Percentiles rank a stretch among this genome's conserved stretches.
Evolutionary conservation across 352 stramenopile genomes (phyloP).

Genomic region (Sclerospora graminicola): DNA sequence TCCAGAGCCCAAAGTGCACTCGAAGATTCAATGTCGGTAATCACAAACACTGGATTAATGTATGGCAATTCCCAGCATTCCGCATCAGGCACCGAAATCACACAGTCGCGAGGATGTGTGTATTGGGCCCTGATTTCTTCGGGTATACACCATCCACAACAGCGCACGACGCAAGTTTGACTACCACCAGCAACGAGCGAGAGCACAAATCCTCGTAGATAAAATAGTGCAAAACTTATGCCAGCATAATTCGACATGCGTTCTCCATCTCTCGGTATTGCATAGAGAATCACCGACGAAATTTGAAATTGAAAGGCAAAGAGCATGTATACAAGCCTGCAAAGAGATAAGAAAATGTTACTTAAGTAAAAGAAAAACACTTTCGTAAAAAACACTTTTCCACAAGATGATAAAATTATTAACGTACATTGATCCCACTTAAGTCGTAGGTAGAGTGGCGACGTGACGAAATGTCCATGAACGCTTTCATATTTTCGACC

Average conservation of each 20-base stretch:
- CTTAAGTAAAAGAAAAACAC: no score
- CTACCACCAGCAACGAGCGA: constrained; percentile 32
- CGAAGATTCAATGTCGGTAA: constrained; percentile 70
- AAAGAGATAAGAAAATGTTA: no score
- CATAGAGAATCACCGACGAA: constrained; percentile 31
- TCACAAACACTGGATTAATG: constrained; percentile 52
- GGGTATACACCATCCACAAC: constrained; percentile 21
- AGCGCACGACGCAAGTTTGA: constrained; percentile 29
- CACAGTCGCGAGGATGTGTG: constrained; percentile 14
- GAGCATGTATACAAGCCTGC: constrained; percentile 24
- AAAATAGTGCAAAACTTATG: constrained; percentile 30
- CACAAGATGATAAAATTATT: not conserved
- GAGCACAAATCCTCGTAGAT: constrained; percentile 28
- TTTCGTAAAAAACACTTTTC: not conserved
- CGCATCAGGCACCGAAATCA: not conserved
- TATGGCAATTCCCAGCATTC: constrained; percentile 4
- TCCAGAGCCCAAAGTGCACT: constrained; percentile 53
- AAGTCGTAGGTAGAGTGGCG: constrained; percentile 33
- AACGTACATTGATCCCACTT: constrained; percentile 36
- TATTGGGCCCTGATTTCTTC: constrained; percentile 22
- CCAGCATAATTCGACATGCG: constrained; percentile 17
- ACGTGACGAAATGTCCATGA: constrained; percentile 30
- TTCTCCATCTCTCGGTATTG: constrained; percentile 3
- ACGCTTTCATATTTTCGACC: constrained; percentile 33
- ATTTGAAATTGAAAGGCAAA: constrained; percentile 49